Evolutionary conservation across 2,329 filamentous ascomycete species (phyloP).

Genomic region (Aspergillus eucalypticola): DNA sequence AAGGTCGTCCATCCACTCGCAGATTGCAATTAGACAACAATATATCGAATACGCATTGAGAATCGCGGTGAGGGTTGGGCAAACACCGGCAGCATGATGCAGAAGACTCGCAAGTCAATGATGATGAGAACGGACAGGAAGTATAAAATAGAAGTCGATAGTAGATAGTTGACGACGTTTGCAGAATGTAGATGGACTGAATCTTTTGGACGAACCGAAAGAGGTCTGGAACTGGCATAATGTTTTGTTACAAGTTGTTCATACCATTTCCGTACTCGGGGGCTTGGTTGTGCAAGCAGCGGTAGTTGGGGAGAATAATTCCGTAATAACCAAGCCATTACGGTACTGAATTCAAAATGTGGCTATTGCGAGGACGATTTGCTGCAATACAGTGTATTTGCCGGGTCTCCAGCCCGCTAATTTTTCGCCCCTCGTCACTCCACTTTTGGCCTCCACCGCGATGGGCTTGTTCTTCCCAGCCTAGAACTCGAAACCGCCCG

Average conservation of each 20-base stretch:
- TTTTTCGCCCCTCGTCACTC: conserved; percentile 1
- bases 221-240: not conserved
- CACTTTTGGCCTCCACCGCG: conserved; percentile 8
- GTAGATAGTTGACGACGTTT: not conserved
- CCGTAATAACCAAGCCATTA: not conserved
- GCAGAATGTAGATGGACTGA: not conserved
- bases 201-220: not conserved
- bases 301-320: too few relatives aligned
- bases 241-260: not conserved
- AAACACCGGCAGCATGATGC: not conserved
- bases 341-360: not conserved
- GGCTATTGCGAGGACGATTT: not conserved
- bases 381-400: not conserved
- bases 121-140: not conserved
- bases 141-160: not conserved
- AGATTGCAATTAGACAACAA: conserved; percentile 5
- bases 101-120: not conserved
- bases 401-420: not conserved
- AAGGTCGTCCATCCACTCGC: conserved; percentile 5
- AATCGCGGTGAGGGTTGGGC: too few relatives aligned
- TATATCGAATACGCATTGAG: not conserved
- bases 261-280: not conserved
- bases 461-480: conserved; percentile 5
- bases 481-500: conserved; percentile 22
- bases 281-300: not conserved